These are phyloP conservation scores for Monosporascus sp. DNA, from an alignment of 2,329 filamentous ascomycete genomes.

Conservation along the genomic window DNA sequence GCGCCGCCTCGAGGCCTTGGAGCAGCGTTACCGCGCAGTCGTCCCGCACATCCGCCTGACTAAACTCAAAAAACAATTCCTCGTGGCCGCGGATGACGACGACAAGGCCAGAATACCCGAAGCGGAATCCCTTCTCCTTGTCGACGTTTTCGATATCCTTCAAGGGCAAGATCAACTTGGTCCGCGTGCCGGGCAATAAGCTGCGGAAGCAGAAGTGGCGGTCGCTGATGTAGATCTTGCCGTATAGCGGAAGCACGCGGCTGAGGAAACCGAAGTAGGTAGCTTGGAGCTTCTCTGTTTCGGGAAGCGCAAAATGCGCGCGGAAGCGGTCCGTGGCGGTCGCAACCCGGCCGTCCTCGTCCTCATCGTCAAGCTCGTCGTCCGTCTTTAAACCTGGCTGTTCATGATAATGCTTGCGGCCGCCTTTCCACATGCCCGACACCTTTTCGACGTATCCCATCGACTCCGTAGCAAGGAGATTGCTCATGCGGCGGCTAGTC, in stretches of 20 bases:
- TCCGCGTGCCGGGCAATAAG: slow-evolving; percentile 80
- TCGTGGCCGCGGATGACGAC: slow-evolving; percentile 92
- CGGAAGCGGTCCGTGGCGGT: slow-evolving; percentile 77
- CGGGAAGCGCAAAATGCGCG: slow-evolving; percentile 83
- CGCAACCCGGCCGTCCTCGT: slow-evolving; percentile 59
- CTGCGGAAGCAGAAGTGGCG: slow-evolving; percentile 90
- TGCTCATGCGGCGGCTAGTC: slow-evolving; percentile 76
- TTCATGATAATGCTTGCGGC: slow-evolving; percentile 80
- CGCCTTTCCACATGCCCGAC: slow-evolving; percentile 93
- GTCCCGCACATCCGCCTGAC: slow-evolving; percentile 70
- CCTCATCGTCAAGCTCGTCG: slow-evolving; percentile 49
- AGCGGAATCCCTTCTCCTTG: slow-evolving; percentile 91
- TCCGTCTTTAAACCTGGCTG: slow-evolving; percentile 47
- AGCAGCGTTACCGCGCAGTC: slow-evolving; percentile 83
- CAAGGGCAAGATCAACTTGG: slow-evolving; percentile 86
- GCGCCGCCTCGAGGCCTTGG: slow-evolving; percentile 67
- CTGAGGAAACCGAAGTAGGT: slow-evolving; percentile 93
- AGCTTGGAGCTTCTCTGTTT: slow-evolving; percentile 76
- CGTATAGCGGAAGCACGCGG: slow-evolving; percentile 84
- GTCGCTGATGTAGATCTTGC: slow-evolving; percentile 92
- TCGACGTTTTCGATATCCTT: slow-evolving; percentile 89
- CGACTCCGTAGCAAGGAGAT: slow-evolving; percentile 77
- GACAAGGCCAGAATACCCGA: slow-evolving; percentile 85
- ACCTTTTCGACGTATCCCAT: slow-evolving; percentile 97
- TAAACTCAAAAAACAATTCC: slow-evolving; percentile 95